phyloP scores from a whole-genome alignment of 2,329 filamentous ascomycete species.

The Calcarisporium arbuscula region DNA sequence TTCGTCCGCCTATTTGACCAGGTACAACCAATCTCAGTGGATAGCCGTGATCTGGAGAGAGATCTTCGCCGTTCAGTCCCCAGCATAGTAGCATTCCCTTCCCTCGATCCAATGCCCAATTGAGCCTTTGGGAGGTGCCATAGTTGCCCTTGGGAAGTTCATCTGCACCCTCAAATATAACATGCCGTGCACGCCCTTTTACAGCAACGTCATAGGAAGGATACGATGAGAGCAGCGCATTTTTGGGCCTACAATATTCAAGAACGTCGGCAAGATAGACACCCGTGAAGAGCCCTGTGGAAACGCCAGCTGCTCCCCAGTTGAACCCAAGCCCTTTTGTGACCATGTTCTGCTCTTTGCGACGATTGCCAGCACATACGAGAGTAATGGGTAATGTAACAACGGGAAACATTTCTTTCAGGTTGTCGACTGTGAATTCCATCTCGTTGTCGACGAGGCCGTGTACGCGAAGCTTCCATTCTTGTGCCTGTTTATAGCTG shows the following conservation, averaged over 20 bases:
- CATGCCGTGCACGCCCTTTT: conserved; percentile 70
- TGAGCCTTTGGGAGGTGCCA: conserved; percentile 80
- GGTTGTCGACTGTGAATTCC: conserved; percentile 62
- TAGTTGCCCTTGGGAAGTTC: conserved; percentile 84
- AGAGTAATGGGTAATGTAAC: conserved; percentile 82
- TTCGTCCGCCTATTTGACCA: conserved; percentile 85
- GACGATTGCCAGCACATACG: conserved; percentile 84
- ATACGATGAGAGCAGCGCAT: no score
- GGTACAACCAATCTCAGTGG: conserved; percentile 79
- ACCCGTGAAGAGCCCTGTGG: conserved; percentile 83
- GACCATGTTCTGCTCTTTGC: conserved; percentile 89
- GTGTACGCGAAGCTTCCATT: conserved; percentile 80
- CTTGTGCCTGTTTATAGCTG: conserved; percentile 61
- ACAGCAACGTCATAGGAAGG: no score
- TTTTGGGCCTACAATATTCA: conserved; percentile 60
- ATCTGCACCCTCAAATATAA: conserved; percentile 89
- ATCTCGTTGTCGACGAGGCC: conserved; percentile 76
- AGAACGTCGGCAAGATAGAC: conserved; percentile 66
- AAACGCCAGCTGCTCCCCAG: conserved; percentile 83
- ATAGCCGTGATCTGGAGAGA: conserved; percentile 79
- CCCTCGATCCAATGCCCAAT: conserved; percentile 80
- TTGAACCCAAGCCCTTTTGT: conserved; percentile 91
- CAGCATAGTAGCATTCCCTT: conserved; percentile 81
- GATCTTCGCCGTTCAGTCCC: conserved; percentile 79
- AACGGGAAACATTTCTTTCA: conserved; percentile 70